Percentiles rank a stretch among this genome's conserved stretches.
Evolutionary conservation across 257 asterid species (phyloP).

Genomic region (Avicennia marina): DNA sequence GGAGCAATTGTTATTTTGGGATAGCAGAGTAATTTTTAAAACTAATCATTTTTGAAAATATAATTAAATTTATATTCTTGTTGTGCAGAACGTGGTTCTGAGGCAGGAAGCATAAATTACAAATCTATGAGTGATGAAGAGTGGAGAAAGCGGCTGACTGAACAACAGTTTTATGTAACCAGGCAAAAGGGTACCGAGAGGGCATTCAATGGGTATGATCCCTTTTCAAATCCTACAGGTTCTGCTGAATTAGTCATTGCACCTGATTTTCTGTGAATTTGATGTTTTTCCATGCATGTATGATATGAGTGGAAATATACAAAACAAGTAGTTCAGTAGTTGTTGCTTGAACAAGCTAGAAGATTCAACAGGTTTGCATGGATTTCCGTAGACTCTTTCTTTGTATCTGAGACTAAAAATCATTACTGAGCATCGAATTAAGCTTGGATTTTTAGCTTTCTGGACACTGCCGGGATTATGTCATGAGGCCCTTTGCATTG

Average conservation of each 20-base stretch:
- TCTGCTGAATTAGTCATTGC: neutral
- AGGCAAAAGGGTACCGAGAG: slow-evolving; percentile 96
- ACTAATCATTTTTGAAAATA: too few relatives aligned
- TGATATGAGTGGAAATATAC: neutral
- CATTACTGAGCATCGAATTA: neutral
- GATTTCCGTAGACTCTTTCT: too few relatives aligned
- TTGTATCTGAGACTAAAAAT: too few relatives aligned
- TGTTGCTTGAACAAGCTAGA: neutral
- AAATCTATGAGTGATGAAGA: slow-evolving; percentile 57
- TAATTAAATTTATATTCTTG: too few relatives aligned
- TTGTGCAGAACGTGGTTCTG: slow-evolving; percentile 29
- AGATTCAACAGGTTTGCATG: neutral
- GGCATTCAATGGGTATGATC: slow-evolving; percentile 81
- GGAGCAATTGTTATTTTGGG: too few relatives aligned
- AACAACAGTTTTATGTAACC: slow-evolving; percentile 66
- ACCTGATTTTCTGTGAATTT: neutral
- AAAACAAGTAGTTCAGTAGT: neutral
- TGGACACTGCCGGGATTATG: too few relatives aligned
- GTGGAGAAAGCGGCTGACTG: slow-evolving; percentile 63
- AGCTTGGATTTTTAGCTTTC: too few relatives aligned
- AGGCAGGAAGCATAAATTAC: slow-evolving; percentile 32
- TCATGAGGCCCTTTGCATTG: too few relatives aligned
- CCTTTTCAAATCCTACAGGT: neutral
- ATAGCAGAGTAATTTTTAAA: too few relatives aligned
- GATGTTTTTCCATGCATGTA: neutral